These are phyloP conservation scores for Pseudoneurospora amorphoporcata DNA, from an alignment of 495 filamentous ascomycete genomes.

Conservation along the genomic window DNA sequence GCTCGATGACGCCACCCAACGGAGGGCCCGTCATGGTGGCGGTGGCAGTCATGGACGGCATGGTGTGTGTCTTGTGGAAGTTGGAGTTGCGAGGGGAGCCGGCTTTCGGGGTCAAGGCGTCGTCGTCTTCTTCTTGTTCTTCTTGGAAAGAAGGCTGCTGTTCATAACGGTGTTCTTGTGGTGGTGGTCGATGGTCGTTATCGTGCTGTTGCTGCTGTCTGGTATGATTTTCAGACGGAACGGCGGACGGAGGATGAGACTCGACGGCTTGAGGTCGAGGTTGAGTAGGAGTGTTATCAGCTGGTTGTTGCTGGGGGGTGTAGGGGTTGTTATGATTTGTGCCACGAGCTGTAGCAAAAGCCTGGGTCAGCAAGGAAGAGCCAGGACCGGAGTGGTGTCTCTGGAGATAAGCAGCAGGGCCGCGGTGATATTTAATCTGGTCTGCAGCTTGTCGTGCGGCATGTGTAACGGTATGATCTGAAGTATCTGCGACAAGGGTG, in stretches of 20 bases:
- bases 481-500: constrained; percentile 14
- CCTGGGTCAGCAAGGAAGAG: constrained; percentile 40
- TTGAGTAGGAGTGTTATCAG: constrained; percentile 7
- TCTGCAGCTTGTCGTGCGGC: constrained; percentile 23
- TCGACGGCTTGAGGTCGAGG: constrained; percentile 3
- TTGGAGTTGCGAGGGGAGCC: constrained; percentile 11
- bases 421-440: constrained; percentile 37
- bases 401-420: constrained; percentile 25
- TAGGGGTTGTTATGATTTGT: constrained; percentile 14
- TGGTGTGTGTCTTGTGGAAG: constrained; percentile 3
- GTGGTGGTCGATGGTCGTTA: background rate
- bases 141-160: background rate
- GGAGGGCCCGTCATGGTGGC: constrained; percentile 4
- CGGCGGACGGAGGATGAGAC: constrained; percentile 7
- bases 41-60: constrained; percentile 12
- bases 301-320: constrained; percentile 5
- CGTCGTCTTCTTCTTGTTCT: constrained; percentile 3
- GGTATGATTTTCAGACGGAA: constrained; percentile 7
- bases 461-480: background rate
- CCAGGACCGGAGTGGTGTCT: constrained; percentile 24
- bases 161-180: background rate
- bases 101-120: constrained; percentile 20
- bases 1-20: background rate
- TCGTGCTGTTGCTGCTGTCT: constrained; percentile 18
- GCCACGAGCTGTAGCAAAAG: constrained; percentile 43